A percentile compares a stretch with the other conserved stretches of the same genome.
Evolutionary conservation across 2,329 filamentous ascomycete genomes (phyloP).

Genomic region (Fusarium continuum): DNA sequence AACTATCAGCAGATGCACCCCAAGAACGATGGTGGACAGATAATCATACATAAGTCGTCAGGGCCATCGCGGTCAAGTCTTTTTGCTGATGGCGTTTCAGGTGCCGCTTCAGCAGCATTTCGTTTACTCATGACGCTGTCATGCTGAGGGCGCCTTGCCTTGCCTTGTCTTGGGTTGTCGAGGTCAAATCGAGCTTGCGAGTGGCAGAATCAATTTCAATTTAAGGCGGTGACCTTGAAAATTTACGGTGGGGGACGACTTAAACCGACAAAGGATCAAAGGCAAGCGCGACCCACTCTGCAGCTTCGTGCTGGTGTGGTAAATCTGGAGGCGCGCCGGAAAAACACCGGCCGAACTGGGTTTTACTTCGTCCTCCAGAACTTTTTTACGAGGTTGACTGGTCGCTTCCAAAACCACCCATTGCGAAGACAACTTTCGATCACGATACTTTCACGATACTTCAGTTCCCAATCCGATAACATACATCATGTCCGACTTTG

Average conservation of each 20-base stretch:
- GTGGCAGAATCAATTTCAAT: slow-evolving; percentile 48
- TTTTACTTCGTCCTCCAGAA: slow-evolving; percentile 39
- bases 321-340: slow-evolving; percentile 35
- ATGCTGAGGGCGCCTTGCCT: slow-evolving; percentile 24
- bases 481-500: slow-evolving; percentile 75
- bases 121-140: slow-evolving; percentile 49
- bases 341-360: slow-evolving; percentile 46
- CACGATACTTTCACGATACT: background rate
- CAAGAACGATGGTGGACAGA: background rate
- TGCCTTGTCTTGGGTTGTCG: slow-evolving; percentile 14
- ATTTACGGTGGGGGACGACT: slow-evolving; percentile 46
- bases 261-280: slow-evolving; percentile 11
- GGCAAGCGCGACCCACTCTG: slow-evolving; percentile 1
- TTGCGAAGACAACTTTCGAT: slow-evolving; percentile 13
- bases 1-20: slow-evolving; percentile 11
- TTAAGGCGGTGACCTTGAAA: slow-evolving; percentile 48
- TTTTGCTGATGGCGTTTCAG: slow-evolving; percentile 43
- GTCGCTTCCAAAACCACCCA: slow-evolving; percentile 35
- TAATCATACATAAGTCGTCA: slow-evolving; percentile 38
- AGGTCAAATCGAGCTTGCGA: slow-evolving; percentile 16
- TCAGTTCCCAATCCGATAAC: background rate
- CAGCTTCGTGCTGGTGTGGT: background rate
- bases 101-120: slow-evolving; percentile 38
- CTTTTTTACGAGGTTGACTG: slow-evolving; percentile 46
- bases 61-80: slow-evolving; percentile 30